Percentiles rank a stretch among this genome's conserved stretches.
Conservation (phyloP, 495 filamentous ascomycete species). For the Neurospora intermedia region DNA sequence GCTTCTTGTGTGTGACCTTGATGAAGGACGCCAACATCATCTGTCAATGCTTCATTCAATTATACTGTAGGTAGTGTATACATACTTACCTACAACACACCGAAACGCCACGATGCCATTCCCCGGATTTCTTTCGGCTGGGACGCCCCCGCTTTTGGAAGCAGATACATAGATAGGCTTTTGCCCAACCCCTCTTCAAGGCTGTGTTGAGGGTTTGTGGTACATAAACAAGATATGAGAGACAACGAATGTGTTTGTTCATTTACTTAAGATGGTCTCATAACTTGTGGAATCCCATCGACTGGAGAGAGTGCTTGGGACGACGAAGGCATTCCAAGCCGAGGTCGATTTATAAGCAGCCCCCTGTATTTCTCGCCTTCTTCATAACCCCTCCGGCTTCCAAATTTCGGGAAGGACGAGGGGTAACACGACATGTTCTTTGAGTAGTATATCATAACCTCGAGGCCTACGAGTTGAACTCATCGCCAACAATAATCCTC, state of each 20-base stretch:
- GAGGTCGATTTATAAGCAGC: background rate
- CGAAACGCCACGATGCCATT: background rate
- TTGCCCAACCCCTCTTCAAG: background rate
- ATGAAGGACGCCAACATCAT: background rate
- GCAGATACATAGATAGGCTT: background rate
- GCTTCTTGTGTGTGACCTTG: background rate
- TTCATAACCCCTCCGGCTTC: background rate
- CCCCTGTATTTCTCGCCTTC: background rate
- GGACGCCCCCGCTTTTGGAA: background rate
- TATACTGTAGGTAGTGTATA: background rate
- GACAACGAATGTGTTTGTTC: background rate
- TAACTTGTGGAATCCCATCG: background rate
- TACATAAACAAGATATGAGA: background rate
- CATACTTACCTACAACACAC: background rate
- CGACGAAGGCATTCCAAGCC: background rate
- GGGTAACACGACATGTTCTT: background rate
- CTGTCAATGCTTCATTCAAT: background rate
- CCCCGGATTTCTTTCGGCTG: background rate
- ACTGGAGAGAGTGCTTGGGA: background rate
- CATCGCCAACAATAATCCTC: background rate
- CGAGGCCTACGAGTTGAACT: background rate
- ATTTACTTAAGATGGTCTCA: background rate
- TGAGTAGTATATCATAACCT: background rate
- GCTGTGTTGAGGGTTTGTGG: background rate
- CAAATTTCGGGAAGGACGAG: background rate